phyloP scores from a whole-genome alignment of 2,329 filamentous ascomycete species.

The Pleoardoris graminearum region DNA sequence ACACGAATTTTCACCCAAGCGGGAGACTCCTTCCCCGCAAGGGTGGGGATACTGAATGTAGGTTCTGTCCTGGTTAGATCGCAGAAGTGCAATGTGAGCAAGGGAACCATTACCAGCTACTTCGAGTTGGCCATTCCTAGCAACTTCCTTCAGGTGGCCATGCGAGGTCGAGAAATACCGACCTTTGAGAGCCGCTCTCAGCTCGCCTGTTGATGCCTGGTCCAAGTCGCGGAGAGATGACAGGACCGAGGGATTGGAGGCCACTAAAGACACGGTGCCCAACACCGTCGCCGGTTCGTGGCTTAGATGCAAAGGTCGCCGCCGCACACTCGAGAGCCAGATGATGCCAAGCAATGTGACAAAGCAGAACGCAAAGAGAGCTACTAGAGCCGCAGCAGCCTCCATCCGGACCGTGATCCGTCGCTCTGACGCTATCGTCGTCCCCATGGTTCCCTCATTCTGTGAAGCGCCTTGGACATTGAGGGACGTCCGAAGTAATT shows the following conservation, averaged over 20 bases:
- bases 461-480: background rate
- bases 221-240: conserved; percentile 5
- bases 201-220: conserved; percentile 3
- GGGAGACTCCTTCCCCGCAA: conserved; percentile 5
- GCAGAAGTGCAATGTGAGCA: background rate
- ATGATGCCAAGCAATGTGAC: conserved; percentile 12
- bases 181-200: conserved; percentile 1
- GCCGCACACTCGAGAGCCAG: conserved; percentile 4
- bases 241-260: conserved; percentile 3
- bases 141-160: conserved; percentile 3
- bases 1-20: conserved; percentile 9
- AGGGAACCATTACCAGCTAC: background rate
- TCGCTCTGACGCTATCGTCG: conserved; percentile 1
- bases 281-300: conserved; percentile 16
- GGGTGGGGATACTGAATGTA: background rate
- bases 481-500: conserved; percentile 16
- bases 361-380: conserved; percentile 15
- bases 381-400: conserved; percentile 15
- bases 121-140: background rate
- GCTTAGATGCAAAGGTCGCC: conserved; percentile 13
- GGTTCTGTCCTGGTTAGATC: background rate
- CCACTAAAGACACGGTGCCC: conserved; percentile 10
- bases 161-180: conserved; percentile 2
- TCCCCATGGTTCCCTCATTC: conserved; percentile 6
- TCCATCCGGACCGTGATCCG: conserved; percentile 21